Evolutionary conservation across 345 rosid species (phyloP).

Genomic region (Brassica incana): DNA sequence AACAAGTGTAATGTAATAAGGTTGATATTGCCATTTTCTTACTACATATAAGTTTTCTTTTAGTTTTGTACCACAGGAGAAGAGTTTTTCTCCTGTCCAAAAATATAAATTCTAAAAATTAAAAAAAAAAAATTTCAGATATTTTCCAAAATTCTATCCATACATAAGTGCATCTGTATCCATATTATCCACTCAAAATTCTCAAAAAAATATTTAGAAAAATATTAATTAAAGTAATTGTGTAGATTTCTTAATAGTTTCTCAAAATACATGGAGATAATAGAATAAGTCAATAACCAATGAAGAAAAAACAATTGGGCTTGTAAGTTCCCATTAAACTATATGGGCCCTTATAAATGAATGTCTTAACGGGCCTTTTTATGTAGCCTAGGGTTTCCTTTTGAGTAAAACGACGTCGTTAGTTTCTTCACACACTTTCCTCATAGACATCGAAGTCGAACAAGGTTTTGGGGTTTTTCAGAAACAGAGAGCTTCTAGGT

Average conservation of each 20-base stretch:
- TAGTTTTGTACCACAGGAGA: not conserved
- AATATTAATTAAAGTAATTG: too few species aligned
- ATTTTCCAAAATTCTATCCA: not conserved
- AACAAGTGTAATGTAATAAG: not conserved
- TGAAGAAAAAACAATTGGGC: not conserved
- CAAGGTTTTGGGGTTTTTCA: slow-evolving; percentile 9
- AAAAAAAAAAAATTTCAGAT: not conserved
- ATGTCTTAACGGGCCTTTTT: not conserved
- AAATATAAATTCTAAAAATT: not conserved
- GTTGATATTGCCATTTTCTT: not conserved
- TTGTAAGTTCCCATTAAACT: not conserved
- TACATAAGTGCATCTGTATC: too few species aligned
- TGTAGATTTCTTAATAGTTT: too few species aligned
- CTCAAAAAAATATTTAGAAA: too few species aligned
- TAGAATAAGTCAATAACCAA: not conserved
- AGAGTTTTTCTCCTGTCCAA: not conserved
- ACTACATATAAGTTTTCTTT: not conserved
- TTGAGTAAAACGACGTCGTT: not conserved
- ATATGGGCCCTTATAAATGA: not conserved
- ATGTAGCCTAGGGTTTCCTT: slow-evolving; percentile 16
- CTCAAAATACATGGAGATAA: not conserved
- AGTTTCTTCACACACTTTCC: not conserved
- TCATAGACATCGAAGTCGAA: not conserved
- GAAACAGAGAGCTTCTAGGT: slow-evolving; percentile 16
- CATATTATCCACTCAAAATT: too few species aligned